Conservation (phyloP, 2,329 filamentous ascomycete species). For the Microcyclosporella mali region DNA sequence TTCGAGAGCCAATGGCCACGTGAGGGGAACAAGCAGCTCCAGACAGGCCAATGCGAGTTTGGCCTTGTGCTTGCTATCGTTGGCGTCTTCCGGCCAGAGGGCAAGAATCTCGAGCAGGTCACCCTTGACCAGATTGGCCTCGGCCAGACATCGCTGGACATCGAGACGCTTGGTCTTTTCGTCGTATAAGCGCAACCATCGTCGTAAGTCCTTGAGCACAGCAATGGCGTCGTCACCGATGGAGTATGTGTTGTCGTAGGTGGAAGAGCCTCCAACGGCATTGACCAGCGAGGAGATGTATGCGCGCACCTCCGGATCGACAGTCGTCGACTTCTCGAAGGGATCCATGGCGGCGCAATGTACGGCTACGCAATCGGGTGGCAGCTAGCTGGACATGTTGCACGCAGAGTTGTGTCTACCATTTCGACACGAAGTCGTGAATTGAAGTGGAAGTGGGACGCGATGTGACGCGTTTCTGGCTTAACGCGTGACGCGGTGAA, state of each 20-base stretch:
- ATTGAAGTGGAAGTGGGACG: too few relatives aligned
- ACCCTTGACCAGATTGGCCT: conserved; percentile 84
- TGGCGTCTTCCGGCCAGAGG: conserved; percentile 67
- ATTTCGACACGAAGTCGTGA: too few relatives aligned
- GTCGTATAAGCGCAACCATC: conserved; percentile 74
- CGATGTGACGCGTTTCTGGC: too few relatives aligned
- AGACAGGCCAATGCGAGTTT: conserved; percentile 78
- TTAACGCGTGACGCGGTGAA: too few relatives aligned
- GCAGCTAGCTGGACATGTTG: too few relatives aligned
- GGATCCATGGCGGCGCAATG: conserved; percentile 13
- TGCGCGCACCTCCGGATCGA: conserved; percentile 87
- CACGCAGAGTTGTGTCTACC: too few relatives aligned
- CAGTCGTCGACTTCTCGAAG: conserved; percentile 33
- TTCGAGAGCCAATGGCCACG: conserved; percentile 83
- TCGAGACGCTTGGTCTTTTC: conserved; percentile 91
- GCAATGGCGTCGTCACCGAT: conserved; percentile 90
- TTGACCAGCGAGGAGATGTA: conserved; percentile 91
- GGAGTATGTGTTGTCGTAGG: conserved; percentile 54
- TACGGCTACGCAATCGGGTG: too few relatives aligned
- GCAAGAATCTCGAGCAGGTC: conserved; percentile 87
- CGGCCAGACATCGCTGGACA: conserved; percentile 84
- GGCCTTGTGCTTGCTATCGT: conserved; percentile 67
- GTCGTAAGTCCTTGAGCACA: conserved; percentile 85
- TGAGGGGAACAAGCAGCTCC: conserved; percentile 85
- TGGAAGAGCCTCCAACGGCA: conserved; percentile 54